These are phyloP conservation scores for Suhomyces kunorum DNA, from an alignment of 1,139 yeast genomes.

Conservation along the genomic window DNA sequence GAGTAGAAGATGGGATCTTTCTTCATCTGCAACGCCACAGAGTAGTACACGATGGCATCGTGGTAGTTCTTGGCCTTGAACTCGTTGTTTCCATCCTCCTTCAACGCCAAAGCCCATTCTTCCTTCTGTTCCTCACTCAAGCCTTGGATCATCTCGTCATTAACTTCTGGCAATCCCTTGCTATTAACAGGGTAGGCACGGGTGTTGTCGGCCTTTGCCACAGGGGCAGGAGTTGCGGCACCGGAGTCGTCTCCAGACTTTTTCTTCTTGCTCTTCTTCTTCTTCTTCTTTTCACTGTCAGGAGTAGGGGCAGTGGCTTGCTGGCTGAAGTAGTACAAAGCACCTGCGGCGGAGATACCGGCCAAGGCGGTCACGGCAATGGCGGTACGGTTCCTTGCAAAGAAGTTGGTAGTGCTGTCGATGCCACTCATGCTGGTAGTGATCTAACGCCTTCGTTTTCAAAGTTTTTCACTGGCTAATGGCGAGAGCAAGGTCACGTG, in stretches of 20 bases:
- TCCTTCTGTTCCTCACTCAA: slow-evolving; percentile 60
- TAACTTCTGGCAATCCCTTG: slow-evolving; percentile 58
- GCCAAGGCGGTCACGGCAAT: slow-evolving; percentile 61
- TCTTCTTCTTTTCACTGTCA: slow-evolving; percentile 35
- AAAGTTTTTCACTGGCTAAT: slow-evolving; percentile 23
- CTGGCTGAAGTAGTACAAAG: slow-evolving; percentile 43
- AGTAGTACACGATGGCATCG: slow-evolving; percentile 74
- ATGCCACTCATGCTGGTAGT: slow-evolving; percentile 12
- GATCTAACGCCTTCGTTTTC: slow-evolving; percentile 11
- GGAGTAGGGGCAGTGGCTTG: slow-evolving; percentile 12
- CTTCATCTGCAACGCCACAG: slow-evolving; percentile 73
- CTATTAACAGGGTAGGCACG: slow-evolving; percentile 47
- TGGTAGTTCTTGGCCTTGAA: slow-evolving; percentile 72
- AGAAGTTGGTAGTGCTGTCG: slow-evolving; percentile 33
- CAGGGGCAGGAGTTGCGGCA: slow-evolving; percentile 18
- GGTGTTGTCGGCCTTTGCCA: slow-evolving; percentile 21
- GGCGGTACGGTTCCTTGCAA: slow-evolving; percentile 60
- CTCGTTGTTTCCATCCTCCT: slow-evolving; percentile 84
- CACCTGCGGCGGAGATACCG: slow-evolving; percentile 63
- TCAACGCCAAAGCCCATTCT: slow-evolving; percentile 72
- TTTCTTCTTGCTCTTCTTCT: slow-evolving; percentile 43
- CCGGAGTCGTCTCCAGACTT: slow-evolving; percentile 21
- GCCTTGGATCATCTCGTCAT: slow-evolving; percentile 45
- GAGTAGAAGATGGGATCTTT: slow-evolving; percentile 88
- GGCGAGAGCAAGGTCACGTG: slow-evolving; percentile 7